Conservation (phyloP, 2,329 filamentous ascomycete genomes). For the Fusarium sp. region DNA sequence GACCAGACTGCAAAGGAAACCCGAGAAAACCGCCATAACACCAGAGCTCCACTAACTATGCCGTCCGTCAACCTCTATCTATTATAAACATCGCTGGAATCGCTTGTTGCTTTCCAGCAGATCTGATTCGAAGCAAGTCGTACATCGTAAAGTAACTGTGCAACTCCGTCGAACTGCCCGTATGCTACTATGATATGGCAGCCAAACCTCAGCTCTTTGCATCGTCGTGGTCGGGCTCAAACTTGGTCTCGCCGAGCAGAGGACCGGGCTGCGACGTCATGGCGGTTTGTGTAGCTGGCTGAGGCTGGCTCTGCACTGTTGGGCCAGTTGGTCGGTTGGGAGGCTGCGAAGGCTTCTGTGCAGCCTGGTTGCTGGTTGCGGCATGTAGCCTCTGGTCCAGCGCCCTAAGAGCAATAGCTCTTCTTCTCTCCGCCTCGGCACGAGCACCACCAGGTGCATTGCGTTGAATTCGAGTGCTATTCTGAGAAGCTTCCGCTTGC, state of each 20-base stretch:
- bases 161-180: background rate
- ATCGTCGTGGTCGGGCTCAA: slow-evolving; percentile 72
- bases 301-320: slow-evolving; percentile 68
- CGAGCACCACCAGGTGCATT: slow-evolving; percentile 76
- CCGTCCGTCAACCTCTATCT: slow-evolving; percentile 23
- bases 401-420: slow-evolving; percentile 89
- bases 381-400: slow-evolving; percentile 91
- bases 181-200: background rate
- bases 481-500: slow-evolving; percentile 80
- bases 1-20: slow-evolving; percentile 18
- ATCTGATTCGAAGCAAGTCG: slow-evolving; percentile 12
- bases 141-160: slow-evolving; percentile 31
- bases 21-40: slow-evolving; percentile 30
- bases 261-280: slow-evolving; percentile 66
- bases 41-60: slow-evolving; percentile 35
- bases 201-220: slow-evolving; percentile 46
- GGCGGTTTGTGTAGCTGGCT: slow-evolving; percentile 65
- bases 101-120: slow-evolving; percentile 6
- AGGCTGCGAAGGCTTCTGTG: slow-evolving; percentile 47
- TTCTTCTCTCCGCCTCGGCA: slow-evolving; percentile 90
- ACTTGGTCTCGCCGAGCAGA: slow-evolving; percentile 76
- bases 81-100: slow-evolving; percentile 31
- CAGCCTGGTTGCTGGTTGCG: slow-evolving; percentile 69
- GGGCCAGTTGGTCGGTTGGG: slow-evolving; percentile 61
- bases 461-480: slow-evolving; percentile 66